Evolutionary conservation across 176 grass and related monocot genomes (phyloP).

Genomic region (Rhipidocladum racemiflorum): DNA sequence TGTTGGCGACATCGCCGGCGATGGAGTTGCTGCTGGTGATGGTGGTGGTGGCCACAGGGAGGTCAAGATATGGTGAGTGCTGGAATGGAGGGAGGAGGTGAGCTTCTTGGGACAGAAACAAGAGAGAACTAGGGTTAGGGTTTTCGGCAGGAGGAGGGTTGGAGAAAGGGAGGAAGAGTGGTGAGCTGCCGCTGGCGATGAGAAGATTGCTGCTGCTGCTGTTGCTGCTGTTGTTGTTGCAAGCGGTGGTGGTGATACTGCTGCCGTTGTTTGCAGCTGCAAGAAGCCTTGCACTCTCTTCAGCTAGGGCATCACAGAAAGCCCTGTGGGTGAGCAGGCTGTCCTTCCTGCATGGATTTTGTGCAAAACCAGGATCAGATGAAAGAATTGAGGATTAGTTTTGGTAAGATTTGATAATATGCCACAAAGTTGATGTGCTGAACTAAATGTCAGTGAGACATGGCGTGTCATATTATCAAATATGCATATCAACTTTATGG

Average conservation of each 20-base stretch:
- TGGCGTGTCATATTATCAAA: no score
- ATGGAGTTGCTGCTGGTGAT: background rate
- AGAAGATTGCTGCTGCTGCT: background rate
- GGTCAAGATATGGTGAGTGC: constrained; percentile 31
- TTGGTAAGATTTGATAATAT: no score
- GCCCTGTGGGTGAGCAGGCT: constrained; percentile 92
- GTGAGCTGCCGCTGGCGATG: constrained; percentile 18
- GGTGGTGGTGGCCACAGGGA: constrained; percentile 4
- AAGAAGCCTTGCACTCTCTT: constrained; percentile 86
- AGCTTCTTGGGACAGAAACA: constrained; percentile 47
- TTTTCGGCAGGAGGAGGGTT: constrained; percentile 22
- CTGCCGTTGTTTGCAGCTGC: constrained; percentile 36
- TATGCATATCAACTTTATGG: no score
- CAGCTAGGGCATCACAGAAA: constrained; percentile 96
- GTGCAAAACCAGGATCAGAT: background rate
- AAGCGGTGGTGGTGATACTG: constrained; percentile 15
- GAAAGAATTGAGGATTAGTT: background rate
- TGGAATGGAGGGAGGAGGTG: constrained; percentile 28
- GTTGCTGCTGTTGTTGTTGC: background rate
- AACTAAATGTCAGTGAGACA: no score
- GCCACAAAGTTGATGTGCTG: no score
- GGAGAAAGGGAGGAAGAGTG: constrained; percentile 54
- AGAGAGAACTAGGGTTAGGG: constrained; percentile 41
- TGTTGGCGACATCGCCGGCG: background rate
- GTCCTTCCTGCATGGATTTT: constrained; percentile 73